Evolutionary conservation across 2,329 filamentous ascomycete species (phyloP).

Genomic region (Diplocarpon mali): DNA sequence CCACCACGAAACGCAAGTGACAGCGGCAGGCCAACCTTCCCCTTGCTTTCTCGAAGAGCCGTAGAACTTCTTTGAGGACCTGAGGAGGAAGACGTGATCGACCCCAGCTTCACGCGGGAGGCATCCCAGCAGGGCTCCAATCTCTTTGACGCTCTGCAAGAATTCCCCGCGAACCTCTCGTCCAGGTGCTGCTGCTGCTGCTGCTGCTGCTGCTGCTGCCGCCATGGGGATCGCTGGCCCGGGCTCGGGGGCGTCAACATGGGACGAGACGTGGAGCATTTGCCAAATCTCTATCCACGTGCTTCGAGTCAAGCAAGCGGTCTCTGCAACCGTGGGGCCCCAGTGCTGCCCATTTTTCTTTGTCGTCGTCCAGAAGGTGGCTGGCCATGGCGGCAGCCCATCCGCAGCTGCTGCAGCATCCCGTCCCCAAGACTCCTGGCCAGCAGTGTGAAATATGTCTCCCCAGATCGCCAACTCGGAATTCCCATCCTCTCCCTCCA

Average conservation of each 20-base stretch:
- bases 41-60: slow-evolving; percentile 32
- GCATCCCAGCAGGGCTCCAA: slow-evolving; percentile 9
- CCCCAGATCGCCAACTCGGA: slow-evolving; percentile 19
- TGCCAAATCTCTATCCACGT: slow-evolving; percentile 34
- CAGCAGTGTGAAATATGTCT: slow-evolving; percentile 17
- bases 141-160: slow-evolving; percentile 6
- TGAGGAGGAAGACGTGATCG: slow-evolving; percentile 14
- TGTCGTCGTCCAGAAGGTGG: slow-evolving; percentile 32
- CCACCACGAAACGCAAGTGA: slow-evolving; percentile 28
- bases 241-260: neutral
- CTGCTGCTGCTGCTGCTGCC: too few relatives aligned
- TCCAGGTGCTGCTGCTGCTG: neutral
- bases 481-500: neutral
- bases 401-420: slow-evolving; percentile 38
- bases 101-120: slow-evolving; percentile 22
- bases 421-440: slow-evolving; percentile 28
- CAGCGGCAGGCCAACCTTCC: slow-evolving; percentile 29
- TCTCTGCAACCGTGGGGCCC: slow-evolving; percentile 14
- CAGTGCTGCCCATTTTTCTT: slow-evolving; percentile 29
- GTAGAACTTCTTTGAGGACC: slow-evolving; percentile 26
- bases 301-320: slow-evolving; percentile 42
- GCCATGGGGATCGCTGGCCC: too few relatives aligned
- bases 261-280: slow-evolving; percentile 9
- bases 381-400: slow-evolving; percentile 20
- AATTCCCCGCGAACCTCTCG: slow-evolving; percentile 4